phyloP scores from a whole-genome alignment of 371 early-diverging fungal species.

The Rhizopus delemar region DNA sequence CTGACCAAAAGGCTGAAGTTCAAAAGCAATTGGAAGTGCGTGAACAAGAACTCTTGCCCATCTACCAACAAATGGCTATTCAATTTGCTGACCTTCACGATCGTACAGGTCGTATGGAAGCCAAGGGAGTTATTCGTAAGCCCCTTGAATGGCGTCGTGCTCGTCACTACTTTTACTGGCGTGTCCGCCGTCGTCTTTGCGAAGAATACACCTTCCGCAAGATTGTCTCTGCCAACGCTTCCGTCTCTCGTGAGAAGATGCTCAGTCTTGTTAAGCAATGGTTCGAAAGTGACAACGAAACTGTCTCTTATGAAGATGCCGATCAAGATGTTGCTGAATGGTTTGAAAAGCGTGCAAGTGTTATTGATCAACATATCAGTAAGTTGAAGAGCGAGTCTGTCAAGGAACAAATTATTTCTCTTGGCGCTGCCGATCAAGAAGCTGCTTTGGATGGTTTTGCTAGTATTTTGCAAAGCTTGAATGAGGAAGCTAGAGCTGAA shows the following conservation, averaged over 20 bases:
- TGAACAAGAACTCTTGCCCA: constrained; percentile 84
- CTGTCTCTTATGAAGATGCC: constrained; percentile 48
- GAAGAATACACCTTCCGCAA: constrained; percentile 73
- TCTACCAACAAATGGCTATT: constrained; percentile 92
- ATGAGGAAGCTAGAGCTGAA: constrained; percentile 40
- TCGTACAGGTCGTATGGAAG: constrained; percentile 94
- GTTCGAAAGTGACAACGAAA: constrained; percentile 49
- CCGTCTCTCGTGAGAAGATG: constrained; percentile 53
- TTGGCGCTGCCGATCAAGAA: constrained; percentile 45
- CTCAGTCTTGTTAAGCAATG: constrained; percentile 52
- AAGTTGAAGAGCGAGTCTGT: constrained; percentile 45
- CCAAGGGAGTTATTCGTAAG: constrained; percentile 87
- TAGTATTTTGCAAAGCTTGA: constrained; percentile 45
- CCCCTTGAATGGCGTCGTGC: constrained; percentile 81
- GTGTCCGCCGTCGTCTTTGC: constrained; percentile 78
- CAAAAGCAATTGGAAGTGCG: constrained; percentile 77
- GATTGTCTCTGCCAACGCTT: constrained; percentile 47
- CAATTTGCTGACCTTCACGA: constrained; percentile 98
- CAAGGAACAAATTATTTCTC: constrained; percentile 34
- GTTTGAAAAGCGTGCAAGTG: constrained; percentile 59
- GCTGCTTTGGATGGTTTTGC: constrained; percentile 57
- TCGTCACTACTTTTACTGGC: constrained; percentile 92
- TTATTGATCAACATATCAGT: constrained; percentile 50
- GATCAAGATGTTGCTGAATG: constrained; percentile 64
- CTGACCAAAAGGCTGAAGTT: constrained; percentile 58